Base-by-base conservation (phyloP, 495 filamentous ascomycete species). In the Penicillium macrosclerotiorum region DNA sequence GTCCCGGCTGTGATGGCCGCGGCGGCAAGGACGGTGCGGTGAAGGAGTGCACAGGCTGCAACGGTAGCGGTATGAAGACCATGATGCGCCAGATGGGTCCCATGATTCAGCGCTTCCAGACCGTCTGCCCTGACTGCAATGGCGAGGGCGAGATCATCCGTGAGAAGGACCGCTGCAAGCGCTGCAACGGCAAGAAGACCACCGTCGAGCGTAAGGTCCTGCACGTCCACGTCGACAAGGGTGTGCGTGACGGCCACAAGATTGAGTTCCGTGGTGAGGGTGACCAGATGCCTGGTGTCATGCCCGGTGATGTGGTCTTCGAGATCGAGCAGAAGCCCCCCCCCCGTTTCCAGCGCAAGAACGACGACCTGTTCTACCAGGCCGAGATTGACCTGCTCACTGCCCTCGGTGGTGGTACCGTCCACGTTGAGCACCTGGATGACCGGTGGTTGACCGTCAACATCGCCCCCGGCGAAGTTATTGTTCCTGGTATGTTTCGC, bases 1-100 rank as follows among this genome's bases (percentile, higher is more conserved):
- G 93, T 75, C 72, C 88, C 26, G 89, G 88, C 65, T 99, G 93
- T 68, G 89, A 95, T 42, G 93, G 93, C 34, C 89, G 92, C 52
- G 93, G 93, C 62, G 94, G 94, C 30, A 97, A 97, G 74, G 93
- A 99, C 45, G 93, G 93, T 47, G 88, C 94, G 12, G 92, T 97
- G 55, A 89, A 88, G 73, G 86, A 85, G 52, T 99, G 93, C 74
- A 61, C 81, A 22, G 85, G 86, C 50, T 99, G 93, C 68, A 89
- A 94, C 49, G 93, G 93, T 57, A 79, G 83, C 49, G 94, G 93
- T 70, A 94, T 95, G 88, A 97, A 97, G 84, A 96, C 87, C 16
- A 97, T 99, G 92, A 96, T 97, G 93, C 88, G 93, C 58, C 94
- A 97, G 77, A 97, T 97, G 91, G 93, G 94, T 39, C 93, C 93